Evolutionary conservation across 306 rosid genomes (phyloP).

Genomic region (Arachis hypogaea): DNA sequence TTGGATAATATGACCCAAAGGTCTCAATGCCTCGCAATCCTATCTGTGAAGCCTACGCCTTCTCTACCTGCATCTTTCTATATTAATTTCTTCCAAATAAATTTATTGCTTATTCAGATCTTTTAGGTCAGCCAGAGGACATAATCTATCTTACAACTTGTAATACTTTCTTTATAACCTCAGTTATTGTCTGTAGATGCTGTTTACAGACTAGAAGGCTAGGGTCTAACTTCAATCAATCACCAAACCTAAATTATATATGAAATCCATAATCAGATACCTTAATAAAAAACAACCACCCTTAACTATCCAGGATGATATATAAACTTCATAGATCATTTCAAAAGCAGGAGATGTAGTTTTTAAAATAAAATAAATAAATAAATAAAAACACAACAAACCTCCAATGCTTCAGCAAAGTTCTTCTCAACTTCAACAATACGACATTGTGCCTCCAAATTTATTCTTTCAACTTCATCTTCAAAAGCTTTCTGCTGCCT

Average conservation of each 20-base stretch:
- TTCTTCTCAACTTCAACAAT: slow-evolving; percentile 79
- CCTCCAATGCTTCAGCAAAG: slow-evolving; percentile 94
- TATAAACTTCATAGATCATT: slow-evolving; percentile 19
- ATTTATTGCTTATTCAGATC: neutral
- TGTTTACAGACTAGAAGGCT: slow-evolving; percentile 5
- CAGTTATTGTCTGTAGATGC: neutral
- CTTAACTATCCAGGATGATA: neutral
- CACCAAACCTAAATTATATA: neutral
- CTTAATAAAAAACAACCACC: neutral
- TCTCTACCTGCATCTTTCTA: neutral
- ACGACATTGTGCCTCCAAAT: slow-evolving; percentile 74
- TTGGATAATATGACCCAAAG: neutral
- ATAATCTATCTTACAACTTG: neutral
- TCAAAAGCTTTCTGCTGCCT: slow-evolving; percentile 87
- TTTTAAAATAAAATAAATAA: neutral
- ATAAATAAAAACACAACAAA: slow-evolving; percentile 44
- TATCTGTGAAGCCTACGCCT: neutral
- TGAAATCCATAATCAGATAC: neutral
- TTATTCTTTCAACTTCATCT: slow-evolving; percentile 78
- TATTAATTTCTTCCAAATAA: slow-evolving; percentile 4
- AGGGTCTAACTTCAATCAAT: neutral
- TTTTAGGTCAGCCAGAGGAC: neutral
- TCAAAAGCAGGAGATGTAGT: slow-evolving; percentile 7
- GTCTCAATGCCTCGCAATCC: slow-evolving; percentile 1
- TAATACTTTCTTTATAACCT: neutral